Evolutionary conservation across 2,329 filamentous ascomycete genomes (phyloP).

Genomic region (Elsinoe necatrix): DNA sequence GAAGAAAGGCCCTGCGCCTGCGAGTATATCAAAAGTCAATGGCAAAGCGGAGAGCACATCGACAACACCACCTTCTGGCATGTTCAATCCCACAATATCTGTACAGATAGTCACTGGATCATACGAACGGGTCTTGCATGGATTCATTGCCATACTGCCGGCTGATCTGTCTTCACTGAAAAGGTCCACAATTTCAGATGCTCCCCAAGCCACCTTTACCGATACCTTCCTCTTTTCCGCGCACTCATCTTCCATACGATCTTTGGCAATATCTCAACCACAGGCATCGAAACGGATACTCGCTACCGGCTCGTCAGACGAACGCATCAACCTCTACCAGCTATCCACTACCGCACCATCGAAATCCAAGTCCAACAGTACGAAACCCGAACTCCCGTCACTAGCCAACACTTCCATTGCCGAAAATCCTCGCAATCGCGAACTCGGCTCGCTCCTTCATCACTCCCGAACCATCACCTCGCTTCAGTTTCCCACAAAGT

Average conservation of each 20-base stretch:
- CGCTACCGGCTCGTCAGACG: constrained; percentile 85
- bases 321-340: constrained; percentile 90
- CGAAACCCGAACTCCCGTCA: constrained; percentile 48
- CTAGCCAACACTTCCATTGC: constrained; percentile 65
- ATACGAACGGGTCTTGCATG: constrained; percentile 88
- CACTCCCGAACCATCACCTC: constrained; percentile 75
- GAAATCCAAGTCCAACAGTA: constrained; percentile 39
- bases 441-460: constrained; percentile 78
- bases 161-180: constrained; percentile 24
- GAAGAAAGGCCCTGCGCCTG: not conserved
- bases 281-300: constrained; percentile 70
- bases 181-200: constrained; percentile 20
- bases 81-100: not conserved
- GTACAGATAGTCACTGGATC: constrained; percentile 83
- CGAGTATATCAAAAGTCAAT: not conserved
- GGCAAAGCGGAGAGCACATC: not conserved
- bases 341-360: constrained; percentile 53
- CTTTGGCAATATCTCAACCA: constrained; percentile 73
- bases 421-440: constrained; percentile 79
- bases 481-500: constrained; percentile 72
- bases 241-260: constrained; percentile 81
- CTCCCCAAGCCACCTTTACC: constrained; percentile 54
- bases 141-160: constrained; percentile 68
- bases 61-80: not conserved
- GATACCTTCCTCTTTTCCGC: constrained; percentile 96